Percentiles rank a stretch among this genome's conserved stretches.
Conservation (phyloP, 495 filamentous ascomycete species). For the Aspergillus ostianus region DNA sequence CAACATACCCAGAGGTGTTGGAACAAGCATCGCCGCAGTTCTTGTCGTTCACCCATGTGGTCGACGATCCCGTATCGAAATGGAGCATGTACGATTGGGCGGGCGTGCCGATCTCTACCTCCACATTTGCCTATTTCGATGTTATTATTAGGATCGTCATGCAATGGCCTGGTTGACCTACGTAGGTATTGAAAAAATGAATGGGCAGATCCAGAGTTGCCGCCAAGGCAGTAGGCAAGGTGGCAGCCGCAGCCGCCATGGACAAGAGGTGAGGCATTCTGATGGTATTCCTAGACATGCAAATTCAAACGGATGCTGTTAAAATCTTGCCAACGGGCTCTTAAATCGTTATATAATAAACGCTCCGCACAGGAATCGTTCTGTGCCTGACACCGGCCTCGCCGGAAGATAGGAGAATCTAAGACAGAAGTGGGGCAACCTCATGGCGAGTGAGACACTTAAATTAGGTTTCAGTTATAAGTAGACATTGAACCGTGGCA, state of each 20-base stretch:
- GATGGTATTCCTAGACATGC: not conserved
- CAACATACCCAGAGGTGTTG: not conserved
- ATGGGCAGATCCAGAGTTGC: not conserved
- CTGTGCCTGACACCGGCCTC: no score
- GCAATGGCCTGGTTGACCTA: not conserved
- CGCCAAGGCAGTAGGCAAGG: not conserved
- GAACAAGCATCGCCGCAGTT: not conserved
- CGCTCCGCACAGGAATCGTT: no score
- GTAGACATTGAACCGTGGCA: no score
- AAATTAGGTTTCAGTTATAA: no score
- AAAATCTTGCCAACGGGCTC: no score
- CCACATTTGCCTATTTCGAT: not conserved
- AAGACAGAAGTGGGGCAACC: no score
- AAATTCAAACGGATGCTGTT: not conserved
- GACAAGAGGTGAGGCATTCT: not conserved
- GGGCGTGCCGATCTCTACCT: not conserved
- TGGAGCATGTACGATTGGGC: not conserved
- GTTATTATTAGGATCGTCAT: not conserved
- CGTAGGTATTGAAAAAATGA: not conserved
- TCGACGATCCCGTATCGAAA: slow-evolving; percentile 1
- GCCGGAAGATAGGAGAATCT: no score
- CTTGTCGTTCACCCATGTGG: slow-evolving; percentile 1
- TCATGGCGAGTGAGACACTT: no score
- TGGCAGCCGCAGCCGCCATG: not conserved
- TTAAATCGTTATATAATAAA: no score